Conservation (phyloP, 345 rosid species). For the Eucalyptus sp. region DNA sequence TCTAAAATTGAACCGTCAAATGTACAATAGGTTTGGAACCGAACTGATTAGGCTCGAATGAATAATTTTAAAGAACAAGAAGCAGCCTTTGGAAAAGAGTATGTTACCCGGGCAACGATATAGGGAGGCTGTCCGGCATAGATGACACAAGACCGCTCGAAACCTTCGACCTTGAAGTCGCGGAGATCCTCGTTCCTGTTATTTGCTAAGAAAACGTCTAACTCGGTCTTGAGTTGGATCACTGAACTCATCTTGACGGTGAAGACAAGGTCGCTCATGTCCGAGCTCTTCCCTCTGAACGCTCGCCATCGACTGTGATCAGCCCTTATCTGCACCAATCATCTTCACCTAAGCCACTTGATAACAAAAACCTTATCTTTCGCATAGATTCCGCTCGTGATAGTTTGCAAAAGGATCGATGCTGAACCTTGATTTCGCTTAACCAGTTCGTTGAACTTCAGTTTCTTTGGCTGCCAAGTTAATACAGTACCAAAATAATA, state of each 20-base stretch:
- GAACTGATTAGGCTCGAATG: background rate
- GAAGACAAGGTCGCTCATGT: constrained; percentile 28
- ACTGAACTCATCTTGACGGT: constrained; percentile 18
- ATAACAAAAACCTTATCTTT: background rate
- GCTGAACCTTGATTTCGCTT: background rate
- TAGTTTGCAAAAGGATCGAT: background rate
- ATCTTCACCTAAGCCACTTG: background rate
- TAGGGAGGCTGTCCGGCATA: background rate
- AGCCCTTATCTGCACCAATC: background rate
- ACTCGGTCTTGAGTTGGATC: constrained; percentile 14
- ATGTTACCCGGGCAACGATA: background rate
- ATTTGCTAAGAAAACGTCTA: constrained; percentile 21
- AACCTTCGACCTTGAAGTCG: background rate
- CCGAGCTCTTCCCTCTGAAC: constrained; percentile 41
- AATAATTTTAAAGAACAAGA: background rate
- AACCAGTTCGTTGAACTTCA: background rate
- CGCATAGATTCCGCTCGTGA: rapidly evolving
- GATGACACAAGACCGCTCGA: background rate
- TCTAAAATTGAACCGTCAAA: background rate
- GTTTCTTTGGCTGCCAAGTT: background rate
- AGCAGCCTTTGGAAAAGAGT: background rate
- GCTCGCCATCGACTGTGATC: constrained; percentile 35
- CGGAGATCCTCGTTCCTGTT: background rate
- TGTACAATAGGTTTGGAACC: background rate
- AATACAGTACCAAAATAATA: background rate